Evolutionary conservation across 345 rosid genomes (phyloP).

Genomic region (Brassica carinata): DNA sequence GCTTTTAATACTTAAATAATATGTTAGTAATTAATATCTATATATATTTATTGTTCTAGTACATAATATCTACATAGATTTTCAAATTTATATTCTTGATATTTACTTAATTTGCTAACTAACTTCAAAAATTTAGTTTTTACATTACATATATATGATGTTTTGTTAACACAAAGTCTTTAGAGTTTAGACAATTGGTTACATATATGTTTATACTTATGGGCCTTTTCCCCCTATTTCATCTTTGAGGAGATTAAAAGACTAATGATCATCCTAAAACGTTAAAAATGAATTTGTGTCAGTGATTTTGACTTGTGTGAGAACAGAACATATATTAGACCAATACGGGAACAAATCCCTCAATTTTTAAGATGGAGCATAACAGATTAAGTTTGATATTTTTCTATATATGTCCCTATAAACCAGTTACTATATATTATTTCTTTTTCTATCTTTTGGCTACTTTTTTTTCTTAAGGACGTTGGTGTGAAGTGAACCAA

Average conservation of each 20-base stretch:
- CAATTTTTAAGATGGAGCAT: neutral
- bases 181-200: neutral
- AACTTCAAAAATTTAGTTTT: neutral
- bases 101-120: neutral
- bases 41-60: neutral
- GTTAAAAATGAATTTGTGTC: neutral
- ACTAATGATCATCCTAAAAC: neutral
- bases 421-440: neutral
- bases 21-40: neutral
- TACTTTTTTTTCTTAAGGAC: neutral
- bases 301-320: neutral
- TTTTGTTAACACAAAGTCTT: neutral
- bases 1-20: neutral
- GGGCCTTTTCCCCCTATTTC: neutral
- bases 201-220: neutral
- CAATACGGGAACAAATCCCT: neutral
- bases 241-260: neutral
- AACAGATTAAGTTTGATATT: neutral
- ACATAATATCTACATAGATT: neutral
- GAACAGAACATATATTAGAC: neutral
- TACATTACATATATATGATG: neutral
- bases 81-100: neutral
- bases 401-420: neutral
- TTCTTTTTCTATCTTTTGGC: neutral
- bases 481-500: neutral